These are phyloP conservation scores for Lipomyces yamadae DNA, from an alignment of 805 yeast species.

Conservation along the genomic window DNA sequence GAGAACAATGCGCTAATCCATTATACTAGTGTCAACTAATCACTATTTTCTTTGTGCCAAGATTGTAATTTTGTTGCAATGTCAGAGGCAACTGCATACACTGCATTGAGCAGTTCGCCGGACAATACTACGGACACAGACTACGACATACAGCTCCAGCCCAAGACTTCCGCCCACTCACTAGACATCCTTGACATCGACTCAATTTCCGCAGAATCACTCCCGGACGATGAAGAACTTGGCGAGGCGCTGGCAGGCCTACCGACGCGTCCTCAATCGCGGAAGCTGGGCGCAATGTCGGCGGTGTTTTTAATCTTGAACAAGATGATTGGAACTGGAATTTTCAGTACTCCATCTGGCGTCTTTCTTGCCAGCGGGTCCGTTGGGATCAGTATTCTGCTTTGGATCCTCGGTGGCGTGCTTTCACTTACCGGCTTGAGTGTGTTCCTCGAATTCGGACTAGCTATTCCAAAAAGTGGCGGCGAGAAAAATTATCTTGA, in stretches of 20 bases:
- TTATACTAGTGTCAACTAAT: not conserved
- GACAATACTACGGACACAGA: not conserved
- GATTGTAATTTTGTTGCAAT: not conserved
- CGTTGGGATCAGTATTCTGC: slow-evolving; percentile 59
- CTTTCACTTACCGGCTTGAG: slow-evolving; percentile 60
- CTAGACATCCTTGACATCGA: not conserved
- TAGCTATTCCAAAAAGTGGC: slow-evolving; percentile 67
- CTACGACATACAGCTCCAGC: not conserved
- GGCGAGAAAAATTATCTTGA: slow-evolving; percentile 73
- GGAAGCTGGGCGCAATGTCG: slow-evolving; percentile 44
- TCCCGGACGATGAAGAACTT: slow-evolving; percentile 19
- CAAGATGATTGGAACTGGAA: slow-evolving; percentile 76
- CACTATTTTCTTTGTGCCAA: not conserved
- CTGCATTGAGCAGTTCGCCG: not conserved
- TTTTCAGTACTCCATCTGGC: slow-evolving; percentile 69
- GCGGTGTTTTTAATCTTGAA: slow-evolving; percentile 58
- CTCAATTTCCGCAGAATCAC: not conserved
- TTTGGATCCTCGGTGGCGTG: slow-evolving; percentile 69
- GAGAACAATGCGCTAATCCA: not conserved
- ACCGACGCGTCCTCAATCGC: slow-evolving; percentile 12
- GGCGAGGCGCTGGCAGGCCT: slow-evolving; percentile 29
- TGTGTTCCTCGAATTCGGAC: slow-evolving; percentile 68
- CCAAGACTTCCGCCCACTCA: not conserved
- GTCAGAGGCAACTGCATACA: slow-evolving; percentile 1
- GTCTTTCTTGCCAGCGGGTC: slow-evolving; percentile 62